A percentile compares a stretch with the other conserved stretches of the same genome.
Evolutionary conservation across 306 rosid species (phyloP).

Genomic region (Lagenaria siceraria): DNA sequence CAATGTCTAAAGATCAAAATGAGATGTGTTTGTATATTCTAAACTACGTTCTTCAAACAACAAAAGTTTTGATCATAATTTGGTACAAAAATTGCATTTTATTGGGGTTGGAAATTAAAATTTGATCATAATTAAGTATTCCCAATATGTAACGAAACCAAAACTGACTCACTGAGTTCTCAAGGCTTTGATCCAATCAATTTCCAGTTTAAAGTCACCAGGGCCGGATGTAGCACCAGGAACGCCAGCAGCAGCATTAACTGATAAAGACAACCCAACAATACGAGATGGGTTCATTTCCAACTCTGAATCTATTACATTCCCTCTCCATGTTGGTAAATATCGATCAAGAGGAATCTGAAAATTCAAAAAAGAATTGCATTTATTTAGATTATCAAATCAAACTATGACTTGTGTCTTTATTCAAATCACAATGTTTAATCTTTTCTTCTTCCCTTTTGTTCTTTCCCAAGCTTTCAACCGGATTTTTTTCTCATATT

Average conservation of each 20-base stretch:
- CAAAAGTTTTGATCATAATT: too few species aligned
- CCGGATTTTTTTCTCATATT: too few species aligned
- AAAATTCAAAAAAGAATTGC: not conserved
- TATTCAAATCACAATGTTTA: not conserved
- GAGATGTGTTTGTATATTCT: too few species aligned
- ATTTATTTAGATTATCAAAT: not conserved
- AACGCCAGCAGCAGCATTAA: slow-evolving; percentile 77
- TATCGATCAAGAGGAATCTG: slow-evolving; percentile 89
- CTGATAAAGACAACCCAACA: slow-evolving; percentile 72
- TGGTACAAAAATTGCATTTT: too few species aligned
- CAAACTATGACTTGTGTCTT: not conserved
- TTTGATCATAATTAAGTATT: too few species aligned
- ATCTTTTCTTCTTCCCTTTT: too few species aligned
- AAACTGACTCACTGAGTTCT: slow-evolving; percentile 31
- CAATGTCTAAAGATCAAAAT: too few species aligned
- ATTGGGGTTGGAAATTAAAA: too few species aligned
- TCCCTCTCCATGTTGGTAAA: slow-evolving; percentile 90
- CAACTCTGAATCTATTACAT: slow-evolving; percentile 53
- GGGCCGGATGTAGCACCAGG: slow-evolving; percentile 75
- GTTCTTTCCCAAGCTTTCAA: too few species aligned
- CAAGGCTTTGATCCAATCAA: slow-evolving; percentile 78
- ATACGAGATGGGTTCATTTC: slow-evolving; percentile 90
- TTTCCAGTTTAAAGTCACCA: slow-evolving; percentile 72
- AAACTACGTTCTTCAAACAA: too few species aligned
- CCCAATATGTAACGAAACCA: too few species aligned